Evolutionary conservation across 805 yeast species (phyloP).

Genomic region (Yarrowia osloensis): DNA sequence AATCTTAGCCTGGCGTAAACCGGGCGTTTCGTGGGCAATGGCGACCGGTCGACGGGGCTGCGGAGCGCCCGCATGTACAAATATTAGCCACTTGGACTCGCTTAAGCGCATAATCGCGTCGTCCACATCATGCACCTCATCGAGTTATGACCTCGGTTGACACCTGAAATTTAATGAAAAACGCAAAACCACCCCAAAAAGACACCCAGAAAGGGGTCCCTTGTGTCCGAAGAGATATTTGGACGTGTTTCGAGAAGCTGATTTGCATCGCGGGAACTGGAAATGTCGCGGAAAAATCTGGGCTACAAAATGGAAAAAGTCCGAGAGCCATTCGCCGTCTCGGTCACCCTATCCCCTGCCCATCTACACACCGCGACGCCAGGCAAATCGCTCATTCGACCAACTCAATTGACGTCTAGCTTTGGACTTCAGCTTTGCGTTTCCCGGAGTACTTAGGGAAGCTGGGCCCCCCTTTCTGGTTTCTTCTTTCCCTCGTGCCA

Average conservation of each 20-base stretch:
- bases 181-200: not conserved
- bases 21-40: too few species aligned
- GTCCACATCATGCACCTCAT: constrained; percentile 29
- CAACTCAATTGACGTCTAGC: constrained; percentile 28
- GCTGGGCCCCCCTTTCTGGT: not conserved
- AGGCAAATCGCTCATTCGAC: constrained; percentile 27
- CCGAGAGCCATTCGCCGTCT: not conserved
- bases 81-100: constrained; percentile 1
- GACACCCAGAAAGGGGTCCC: constrained; percentile 14
- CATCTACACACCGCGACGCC: not conserved
- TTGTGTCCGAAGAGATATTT: constrained; percentile 6
- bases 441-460: constrained; percentile 28
- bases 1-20: too few species aligned
- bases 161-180: constrained; percentile 23
- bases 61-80: not conserved
- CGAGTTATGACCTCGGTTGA: constrained; percentile 30
- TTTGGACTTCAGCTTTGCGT: constrained; percentile 9
- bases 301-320: not conserved
- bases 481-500: constrained; percentile 2
- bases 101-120: constrained; percentile 28
- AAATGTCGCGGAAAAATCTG: not conserved
- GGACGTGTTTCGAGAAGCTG: not conserved
- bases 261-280: not conserved
- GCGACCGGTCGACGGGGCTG: too few species aligned
- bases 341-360: not conserved